Evolutionary conservation across 1,284 basidiomycete genomes (phyloP).

Genomic region (Ganoderma leucocontextum): DNA sequence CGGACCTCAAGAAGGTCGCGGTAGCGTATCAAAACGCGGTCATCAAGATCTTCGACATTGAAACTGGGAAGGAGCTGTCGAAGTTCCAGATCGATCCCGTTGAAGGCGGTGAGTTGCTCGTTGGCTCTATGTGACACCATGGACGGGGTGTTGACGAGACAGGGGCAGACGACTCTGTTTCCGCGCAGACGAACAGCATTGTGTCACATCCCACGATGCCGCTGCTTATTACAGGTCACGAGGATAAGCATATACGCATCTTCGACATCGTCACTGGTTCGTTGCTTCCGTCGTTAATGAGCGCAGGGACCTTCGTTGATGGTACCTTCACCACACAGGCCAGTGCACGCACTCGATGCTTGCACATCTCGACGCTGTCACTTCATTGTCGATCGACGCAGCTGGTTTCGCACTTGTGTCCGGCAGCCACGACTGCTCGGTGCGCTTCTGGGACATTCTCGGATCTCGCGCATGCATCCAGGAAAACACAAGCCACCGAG

Average conservation of each 20-base stretch:
- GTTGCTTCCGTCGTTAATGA: constrained; percentile 35
- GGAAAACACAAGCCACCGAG: constrained; percentile 88
- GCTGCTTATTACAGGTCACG: constrained; percentile 89
- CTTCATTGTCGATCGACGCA: constrained; percentile 89
- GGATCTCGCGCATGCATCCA: constrained; percentile 84
- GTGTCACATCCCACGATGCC: constrained; percentile 93
- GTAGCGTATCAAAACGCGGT: constrained; percentile 92
- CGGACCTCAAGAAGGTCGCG: constrained; percentile 81
- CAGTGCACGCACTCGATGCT: constrained; percentile 90
- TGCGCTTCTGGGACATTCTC: constrained; percentile 96
- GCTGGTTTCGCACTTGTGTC: constrained; percentile 89
- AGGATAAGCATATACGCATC: constrained; percentile 92
- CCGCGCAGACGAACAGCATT: constrained; percentile 89
- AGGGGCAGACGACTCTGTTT: constrained; percentile 67
- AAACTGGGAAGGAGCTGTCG: constrained; percentile 82
- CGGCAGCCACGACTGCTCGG: constrained; percentile 92
- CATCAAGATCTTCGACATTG: constrained; percentile 91
- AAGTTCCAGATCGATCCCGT: constrained; percentile 74
- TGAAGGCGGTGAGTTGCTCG: constrained; percentile 57
- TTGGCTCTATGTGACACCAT: constrained; percentile 2
- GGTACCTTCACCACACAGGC: constrained; percentile 49
- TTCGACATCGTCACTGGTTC: constrained; percentile 86
- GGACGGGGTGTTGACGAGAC: constrained; percentile 8
- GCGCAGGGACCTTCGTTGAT: neutral
- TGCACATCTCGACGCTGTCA: constrained; percentile 92